phyloP scores from a whole-genome alignment of 805 yeast genomes.

The Barnettozyma botsteinii region DNA sequence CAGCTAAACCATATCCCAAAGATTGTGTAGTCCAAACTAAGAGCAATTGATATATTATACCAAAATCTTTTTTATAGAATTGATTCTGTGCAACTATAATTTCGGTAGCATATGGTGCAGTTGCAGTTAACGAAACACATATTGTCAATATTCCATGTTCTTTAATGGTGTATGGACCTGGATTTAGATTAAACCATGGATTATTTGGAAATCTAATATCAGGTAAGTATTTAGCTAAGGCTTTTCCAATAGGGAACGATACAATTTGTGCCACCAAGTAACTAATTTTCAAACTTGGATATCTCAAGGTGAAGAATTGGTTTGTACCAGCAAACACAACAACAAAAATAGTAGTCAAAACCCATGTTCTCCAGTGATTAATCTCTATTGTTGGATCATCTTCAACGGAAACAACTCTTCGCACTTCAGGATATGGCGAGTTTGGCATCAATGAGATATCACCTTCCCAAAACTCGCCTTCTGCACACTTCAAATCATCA shows the following conservation, averaged over 20 bases:
- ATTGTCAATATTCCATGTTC: constrained; percentile 48
- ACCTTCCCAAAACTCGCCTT: constrained; percentile 10
- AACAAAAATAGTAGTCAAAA: constrained; percentile 42
- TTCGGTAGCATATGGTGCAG: constrained; percentile 52
- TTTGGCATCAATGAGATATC: constrained; percentile 28
- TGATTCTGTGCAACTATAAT: constrained; percentile 44
- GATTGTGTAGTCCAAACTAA: constrained; percentile 53
- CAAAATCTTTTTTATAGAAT: constrained; percentile 40
- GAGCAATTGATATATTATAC: constrained; percentile 43
- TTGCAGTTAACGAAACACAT: constrained; percentile 36
- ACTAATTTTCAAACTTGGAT: constrained; percentile 44
- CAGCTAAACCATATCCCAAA: constrained; percentile 64
- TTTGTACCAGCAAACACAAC: constrained; percentile 53
- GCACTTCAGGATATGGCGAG: constrained; percentile 61
- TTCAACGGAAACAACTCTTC: constrained; percentile 49
- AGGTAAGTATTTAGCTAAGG: constrained; percentile 37
- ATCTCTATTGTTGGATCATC: constrained; percentile 46
- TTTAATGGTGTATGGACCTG: constrained; percentile 47
- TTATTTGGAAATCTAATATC: constrained; percentile 29
- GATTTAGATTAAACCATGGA: constrained; percentile 38
- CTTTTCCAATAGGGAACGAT: constrained; percentile 53
- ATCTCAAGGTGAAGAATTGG: constrained; percentile 48
- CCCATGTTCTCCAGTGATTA: constrained; percentile 53
- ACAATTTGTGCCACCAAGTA: constrained; percentile 54
- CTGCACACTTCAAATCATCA: constrained; percentile 8